Percentiles rank a stretch among this genome's conserved stretches.
Conservation (phyloP, 169 alveolate genomes). For the Babesia ovata region DNA sequence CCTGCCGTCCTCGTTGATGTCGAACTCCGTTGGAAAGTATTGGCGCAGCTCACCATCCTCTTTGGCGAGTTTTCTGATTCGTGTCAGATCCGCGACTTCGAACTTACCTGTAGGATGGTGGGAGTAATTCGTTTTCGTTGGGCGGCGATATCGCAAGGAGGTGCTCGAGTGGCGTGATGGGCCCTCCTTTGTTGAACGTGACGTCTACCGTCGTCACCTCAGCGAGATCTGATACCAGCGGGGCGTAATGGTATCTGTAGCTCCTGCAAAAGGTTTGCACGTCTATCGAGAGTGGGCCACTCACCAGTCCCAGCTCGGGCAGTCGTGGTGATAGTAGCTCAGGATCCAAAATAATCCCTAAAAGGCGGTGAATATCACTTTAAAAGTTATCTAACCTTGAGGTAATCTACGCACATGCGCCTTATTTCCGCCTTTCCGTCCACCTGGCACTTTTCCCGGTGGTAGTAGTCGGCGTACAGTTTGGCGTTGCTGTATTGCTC, state of each 20-base stretch:
- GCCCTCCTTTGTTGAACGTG: constrained; percentile 70
- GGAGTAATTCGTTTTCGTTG: constrained; percentile 47
- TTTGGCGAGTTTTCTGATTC: constrained; percentile 20
- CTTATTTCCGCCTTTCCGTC: constrained; percentile 43
- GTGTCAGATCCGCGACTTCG: background rate
- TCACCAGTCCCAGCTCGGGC: constrained; percentile 71
- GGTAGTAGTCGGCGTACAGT: constrained; percentile 58
- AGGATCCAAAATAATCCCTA: constrained; percentile 66
- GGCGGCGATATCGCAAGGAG: constrained; percentile 69
- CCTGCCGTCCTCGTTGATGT: constrained; percentile 62
- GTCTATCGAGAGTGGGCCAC: background rate
- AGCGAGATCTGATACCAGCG: constrained; percentile 67
- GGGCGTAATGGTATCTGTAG: constrained; percentile 67
- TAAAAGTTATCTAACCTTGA: constrained; percentile 16
- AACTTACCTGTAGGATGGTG: constrained; percentile 57
- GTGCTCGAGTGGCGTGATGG: constrained; percentile 68
- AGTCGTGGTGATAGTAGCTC: constrained; percentile 56
- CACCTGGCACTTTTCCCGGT: constrained; percentile 49
- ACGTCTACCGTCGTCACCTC: constrained; percentile 37
- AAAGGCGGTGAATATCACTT: background rate
- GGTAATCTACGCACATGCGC: constrained; percentile 58
- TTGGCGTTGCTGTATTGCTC: constrained; percentile 37
- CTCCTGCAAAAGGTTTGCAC: constrained; percentile 35
- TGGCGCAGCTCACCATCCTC: constrained; percentile 51
- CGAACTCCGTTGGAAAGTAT: constrained; percentile 68